A percentile compares a stretch with the other conserved stretches of the same genome.
Conservation (phyloP, 768 basidiomycete genomes). For the Mrakia hoshinonis region DNA sequence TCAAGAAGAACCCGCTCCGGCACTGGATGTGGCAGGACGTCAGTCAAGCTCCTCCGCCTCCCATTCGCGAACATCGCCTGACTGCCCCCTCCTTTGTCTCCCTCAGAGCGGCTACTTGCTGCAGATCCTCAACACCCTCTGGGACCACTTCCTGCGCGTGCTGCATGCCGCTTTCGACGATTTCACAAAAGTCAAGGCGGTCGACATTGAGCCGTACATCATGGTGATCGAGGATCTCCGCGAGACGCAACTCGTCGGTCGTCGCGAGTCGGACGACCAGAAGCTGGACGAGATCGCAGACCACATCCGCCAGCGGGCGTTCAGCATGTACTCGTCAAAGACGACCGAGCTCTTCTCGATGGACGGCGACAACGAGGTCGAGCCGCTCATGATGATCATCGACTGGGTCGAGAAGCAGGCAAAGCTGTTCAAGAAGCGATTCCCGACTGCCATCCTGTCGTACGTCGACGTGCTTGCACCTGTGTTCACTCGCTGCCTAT, state of each 20-base stretch:
- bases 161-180: slow-evolving; percentile 76
- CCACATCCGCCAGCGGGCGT: slow-evolving; percentile 46
- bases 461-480: slow-evolving; percentile 41
- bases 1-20: slow-evolving; percentile 60
- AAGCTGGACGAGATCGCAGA: slow-evolving; percentile 62
- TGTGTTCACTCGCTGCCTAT: neutral
- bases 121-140: slow-evolving; percentile 57
- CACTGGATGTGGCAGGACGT: slow-evolving; percentile 79
- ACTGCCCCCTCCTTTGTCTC: neutral
- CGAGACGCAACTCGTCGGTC: slow-evolving; percentile 60
- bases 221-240: slow-evolving; percentile 62
- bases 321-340: slow-evolving; percentile 29
- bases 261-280: slow-evolving; percentile 63
- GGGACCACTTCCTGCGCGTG: slow-evolving; percentile 56
- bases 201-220: slow-evolving; percentile 59
- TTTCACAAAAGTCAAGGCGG: slow-evolving; percentile 61
- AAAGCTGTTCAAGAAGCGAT: slow-evolving; percentile 76
- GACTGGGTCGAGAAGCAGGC: slow-evolving; percentile 80
- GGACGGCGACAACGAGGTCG: slow-evolving; percentile 56
- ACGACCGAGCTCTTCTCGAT: slow-evolving; percentile 33
- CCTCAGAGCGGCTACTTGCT: slow-evolving; percentile 32
- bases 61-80: slow-evolving; percentile 30
- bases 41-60: slow-evolving; percentile 41
- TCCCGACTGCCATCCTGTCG: slow-evolving; percentile 73
- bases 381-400: slow-evolving; percentile 73